These are phyloP conservation scores for Aspergillus transmontanensis DNA, from an alignment of 2,329 filamentous ascomycete genomes.

Conservation along the genomic window DNA sequence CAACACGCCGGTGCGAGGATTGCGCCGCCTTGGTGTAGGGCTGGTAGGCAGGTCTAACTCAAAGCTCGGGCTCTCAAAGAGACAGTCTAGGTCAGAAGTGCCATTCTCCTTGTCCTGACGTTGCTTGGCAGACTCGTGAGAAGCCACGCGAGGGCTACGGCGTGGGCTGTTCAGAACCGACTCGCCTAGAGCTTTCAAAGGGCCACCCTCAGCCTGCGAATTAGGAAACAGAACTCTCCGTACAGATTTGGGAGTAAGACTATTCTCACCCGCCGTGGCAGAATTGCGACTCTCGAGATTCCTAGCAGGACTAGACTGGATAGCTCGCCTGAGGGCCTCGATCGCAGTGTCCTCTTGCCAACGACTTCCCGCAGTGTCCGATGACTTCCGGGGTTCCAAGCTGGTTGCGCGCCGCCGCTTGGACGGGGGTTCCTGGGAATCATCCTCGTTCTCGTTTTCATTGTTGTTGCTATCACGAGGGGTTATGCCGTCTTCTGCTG, in stretches of 20 bases:
- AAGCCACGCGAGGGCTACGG: conserved; percentile 41
- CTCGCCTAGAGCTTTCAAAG: conserved; percentile 40
- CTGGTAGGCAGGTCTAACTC: conserved; percentile 59
- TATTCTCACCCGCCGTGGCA: conserved; percentile 48
- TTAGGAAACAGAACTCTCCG: conserved; percentile 48
- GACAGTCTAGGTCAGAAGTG: conserved; percentile 57
- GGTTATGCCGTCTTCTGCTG: conserved; percentile 38
- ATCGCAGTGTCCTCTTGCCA: conserved; percentile 44
- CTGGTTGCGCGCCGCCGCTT: conserved; percentile 52
- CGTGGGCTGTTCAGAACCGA: conserved; percentile 53
- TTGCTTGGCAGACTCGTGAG: conserved; percentile 41
- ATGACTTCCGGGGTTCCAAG: conserved; percentile 46
- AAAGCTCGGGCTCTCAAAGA: conserved; percentile 65
- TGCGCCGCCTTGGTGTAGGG: conserved; percentile 55
- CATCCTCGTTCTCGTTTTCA: conserved; percentile 36
- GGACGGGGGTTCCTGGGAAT: conserved; percentile 34
- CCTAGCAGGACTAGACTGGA: conserved; percentile 63
- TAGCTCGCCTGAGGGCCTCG: conserved; percentile 55
- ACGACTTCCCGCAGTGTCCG: conserved; percentile 33
- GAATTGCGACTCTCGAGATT: conserved; percentile 49
- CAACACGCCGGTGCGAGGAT: conserved; percentile 47
- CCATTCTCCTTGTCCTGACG: conserved; percentile 61
- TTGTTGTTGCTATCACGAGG: conserved; percentile 22
- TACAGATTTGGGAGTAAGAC: conserved; percentile 58
- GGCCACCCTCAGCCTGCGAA: conserved; percentile 35